Percentiles rank a stretch among this genome's conserved stretches.
phyloP scores from a whole-genome alignment of 352 stramenopile species.

The Phytophthora pseudosyringae region DNA sequence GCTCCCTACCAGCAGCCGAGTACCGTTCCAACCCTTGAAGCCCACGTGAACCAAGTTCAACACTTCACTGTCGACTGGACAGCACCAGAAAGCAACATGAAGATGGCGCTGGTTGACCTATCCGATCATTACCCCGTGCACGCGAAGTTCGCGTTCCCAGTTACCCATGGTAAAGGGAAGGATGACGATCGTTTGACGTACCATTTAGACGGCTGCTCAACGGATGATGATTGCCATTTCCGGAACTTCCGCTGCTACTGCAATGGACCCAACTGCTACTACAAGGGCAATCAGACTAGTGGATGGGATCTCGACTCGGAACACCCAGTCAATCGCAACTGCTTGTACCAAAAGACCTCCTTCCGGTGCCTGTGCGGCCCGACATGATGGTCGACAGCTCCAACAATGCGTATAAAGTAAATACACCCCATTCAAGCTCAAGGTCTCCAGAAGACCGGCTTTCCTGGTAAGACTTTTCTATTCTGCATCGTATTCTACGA shows the following conservation, averaged over 20 bases:
- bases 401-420: constrained; percentile 9
- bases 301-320: constrained; percentile 61
- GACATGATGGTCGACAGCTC: constrained; percentile 39
- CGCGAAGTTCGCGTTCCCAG: constrained; percentile 68
- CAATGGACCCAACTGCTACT: constrained; percentile 68
- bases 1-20: constrained; percentile 78
- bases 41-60: constrained; percentile 56
- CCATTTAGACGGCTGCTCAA: constrained; percentile 82
- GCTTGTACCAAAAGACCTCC: constrained; percentile 71
- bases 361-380: constrained; percentile 72
- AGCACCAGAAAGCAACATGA: constrained; percentile 50
- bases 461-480: not conserved
- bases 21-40: constrained; percentile 56
- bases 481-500: not conserved
- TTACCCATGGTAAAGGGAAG: constrained; percentile 45
- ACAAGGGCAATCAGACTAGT: constrained; percentile 57
- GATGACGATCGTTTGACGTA: constrained; percentile 63
- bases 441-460: not conserved
- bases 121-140: constrained; percentile 85
- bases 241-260: constrained; percentile 77
- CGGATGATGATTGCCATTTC: constrained; percentile 74
- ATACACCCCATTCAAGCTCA: constrained; percentile 5
- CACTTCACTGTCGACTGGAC: constrained; percentile 76
- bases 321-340: constrained; percentile 80
- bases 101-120: constrained; percentile 69